phyloP scores from a whole-genome alignment of 495 filamentous ascomycete species.

The Diplogelasinospora grovesii region DNA sequence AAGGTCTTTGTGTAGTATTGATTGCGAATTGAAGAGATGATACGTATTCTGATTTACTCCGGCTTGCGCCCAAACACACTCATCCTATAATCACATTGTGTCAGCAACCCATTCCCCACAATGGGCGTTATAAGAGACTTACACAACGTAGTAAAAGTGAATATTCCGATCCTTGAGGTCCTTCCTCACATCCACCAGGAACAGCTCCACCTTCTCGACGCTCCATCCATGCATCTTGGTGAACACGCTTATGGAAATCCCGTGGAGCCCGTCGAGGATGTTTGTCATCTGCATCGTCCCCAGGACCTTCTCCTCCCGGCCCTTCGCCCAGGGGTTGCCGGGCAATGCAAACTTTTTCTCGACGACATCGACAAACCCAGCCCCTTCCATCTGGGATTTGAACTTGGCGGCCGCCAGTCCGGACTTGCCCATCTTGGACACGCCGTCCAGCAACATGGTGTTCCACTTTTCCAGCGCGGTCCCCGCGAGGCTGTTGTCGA shows the following conservation, averaged over 20 bases:
- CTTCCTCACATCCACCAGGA: slow-evolving; percentile 44
- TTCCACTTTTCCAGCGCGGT: slow-evolving; percentile 27
- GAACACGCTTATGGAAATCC: slow-evolving; percentile 42
- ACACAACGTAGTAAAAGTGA: slow-evolving; percentile 42
- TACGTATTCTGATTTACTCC: no score
- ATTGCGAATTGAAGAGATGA: no score
- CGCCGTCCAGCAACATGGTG: slow-evolving; percentile 24
- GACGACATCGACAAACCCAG: slow-evolving; percentile 29
- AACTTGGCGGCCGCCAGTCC: slow-evolving; percentile 26
- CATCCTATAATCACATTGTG: neutral
- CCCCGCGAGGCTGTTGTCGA: slow-evolving; percentile 27
- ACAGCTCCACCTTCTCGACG: slow-evolving; percentile 41
- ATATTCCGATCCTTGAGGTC: slow-evolving; percentile 44
- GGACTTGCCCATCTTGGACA: slow-evolving; percentile 24
- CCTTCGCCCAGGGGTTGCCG: slow-evolving; percentile 36
- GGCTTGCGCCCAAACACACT: neutral
- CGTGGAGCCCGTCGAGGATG: slow-evolving; percentile 34
- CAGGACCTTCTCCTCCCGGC: slow-evolving; percentile 39
- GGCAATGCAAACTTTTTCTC: slow-evolving; percentile 29
- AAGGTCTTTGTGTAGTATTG: no score
- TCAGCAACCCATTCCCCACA: neutral
- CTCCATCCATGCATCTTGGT: slow-evolving; percentile 45
- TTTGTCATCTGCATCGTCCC: slow-evolving; percentile 35
- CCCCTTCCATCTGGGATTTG: slow-evolving; percentile 19
- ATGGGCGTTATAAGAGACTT: slow-evolving; percentile 13